Evolutionary conservation across 2,329 filamentous ascomycete species (phyloP).

Genomic region (Talaromyces sp.): DNA sequence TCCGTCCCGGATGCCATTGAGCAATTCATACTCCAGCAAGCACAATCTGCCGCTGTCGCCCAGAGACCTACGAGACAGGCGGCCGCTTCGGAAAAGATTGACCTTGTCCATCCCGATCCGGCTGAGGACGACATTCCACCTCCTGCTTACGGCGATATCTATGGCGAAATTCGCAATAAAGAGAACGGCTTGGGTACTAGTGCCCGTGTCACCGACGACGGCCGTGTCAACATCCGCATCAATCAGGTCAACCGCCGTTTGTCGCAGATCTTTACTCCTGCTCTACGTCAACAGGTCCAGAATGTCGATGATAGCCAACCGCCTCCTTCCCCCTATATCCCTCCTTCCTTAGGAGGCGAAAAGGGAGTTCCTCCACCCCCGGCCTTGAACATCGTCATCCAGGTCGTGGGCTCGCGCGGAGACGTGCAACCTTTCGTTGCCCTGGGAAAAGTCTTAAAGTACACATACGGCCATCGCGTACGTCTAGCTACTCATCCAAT

Average conservation of each 20-base stretch:
- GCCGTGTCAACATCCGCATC: conserved; percentile 14
- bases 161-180: not conserved
- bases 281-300: conserved; percentile 3
- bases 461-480: conserved; percentile 58
- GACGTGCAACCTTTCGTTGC: conserved; percentile 58
- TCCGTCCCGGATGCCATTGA: not conserved
- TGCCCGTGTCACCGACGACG: conserved; percentile 6
- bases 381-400: conserved; percentile 58
- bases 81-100: not conserved
- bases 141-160: conserved; percentile 10
- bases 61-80: not conserved
- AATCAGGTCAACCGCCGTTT: conserved; percentile 7
- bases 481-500: conserved; percentile 51
- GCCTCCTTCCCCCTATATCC: not conserved
- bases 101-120: not conserved
- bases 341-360: not conserved
- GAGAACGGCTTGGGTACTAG: not conserved
- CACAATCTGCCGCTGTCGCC: conserved; percentile 6
- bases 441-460: conserved; percentile 52
- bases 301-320: not conserved
- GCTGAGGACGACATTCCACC: not conserved
- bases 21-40: not conserved
- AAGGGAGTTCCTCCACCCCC: not conserved
- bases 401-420: conserved; percentile 46
- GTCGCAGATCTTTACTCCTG: conserved; percentile 10